Base-by-base conservation (phyloP, 345 rosid species). In the Rubroshorea leprosula region DNA sequence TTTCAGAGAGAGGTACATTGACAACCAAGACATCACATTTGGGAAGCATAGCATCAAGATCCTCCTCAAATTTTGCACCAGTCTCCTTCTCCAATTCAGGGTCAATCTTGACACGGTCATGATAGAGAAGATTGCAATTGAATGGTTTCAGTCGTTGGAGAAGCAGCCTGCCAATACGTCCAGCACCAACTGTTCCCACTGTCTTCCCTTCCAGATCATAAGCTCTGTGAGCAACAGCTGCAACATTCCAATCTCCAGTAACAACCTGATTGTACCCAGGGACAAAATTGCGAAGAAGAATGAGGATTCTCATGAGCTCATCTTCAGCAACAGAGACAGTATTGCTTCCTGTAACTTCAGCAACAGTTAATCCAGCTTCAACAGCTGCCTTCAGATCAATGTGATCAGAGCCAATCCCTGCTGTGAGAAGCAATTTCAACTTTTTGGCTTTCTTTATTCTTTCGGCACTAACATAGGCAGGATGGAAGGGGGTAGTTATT, bases 171-270 rank as follows among this genome's bases (percentile, higher is more conserved):
- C 96, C 96, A 50, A 92, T 88, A 44, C 95, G 81, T 19, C 98
- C 96, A 47, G 83, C 86, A 48, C 96, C 95, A 20, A 86, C 79
- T n/a, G 98, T 92, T 31, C 96, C 98, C 0, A 89, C 81, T 4
- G 89, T 93, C 81, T 89, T 93, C 38, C 94, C 99, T 71, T 93
- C 96, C 13, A 93, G 94, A 80, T 93, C 97, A 54, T 93, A 93
- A 41, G 99, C 82, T 70, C 94, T 82, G 55, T 89, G 69, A 15
- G 99, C 80, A 51, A 93, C 76, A 21, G 74, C 91, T 0, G 96
- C 99, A 6, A 93, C 96, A 61, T 93, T 85, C 97, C 97, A 93
- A n/a, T 89, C 97, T 6, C 97, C 96, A 21, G 47, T 80, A 31
- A 84, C 59, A 60, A 89, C 89, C 60, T 93, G 99, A 43, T 83